Base-by-base conservation (phyloP, 2,329 filamentous ascomycete genomes). In the Trichophyton benhamiae region DNA sequence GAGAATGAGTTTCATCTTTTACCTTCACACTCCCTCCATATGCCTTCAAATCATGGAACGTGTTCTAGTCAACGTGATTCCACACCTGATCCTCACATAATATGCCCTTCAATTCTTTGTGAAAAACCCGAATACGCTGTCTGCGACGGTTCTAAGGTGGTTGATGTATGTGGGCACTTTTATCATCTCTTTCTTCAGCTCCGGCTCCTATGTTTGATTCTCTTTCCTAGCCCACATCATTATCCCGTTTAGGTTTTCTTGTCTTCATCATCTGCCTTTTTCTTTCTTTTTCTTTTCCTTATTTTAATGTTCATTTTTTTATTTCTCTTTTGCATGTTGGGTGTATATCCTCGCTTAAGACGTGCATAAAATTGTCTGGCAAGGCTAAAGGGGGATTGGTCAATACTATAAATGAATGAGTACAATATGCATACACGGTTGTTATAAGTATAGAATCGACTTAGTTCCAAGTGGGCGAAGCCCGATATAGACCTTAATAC, bases 331-430 rank as follows among this genome's bases (percentile, higher is more conserved):
- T 38, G 30, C 55, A 58, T 58, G 55, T 38, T 58, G 30, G 55
- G 55, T 58, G 55, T 58, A 58, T 38, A 27, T 44, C 27, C 27
- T 57, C 33, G 53, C 55, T 41, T n/a, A 41, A 30, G 33, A 58
- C 33, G 22, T 58, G 55, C 55, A 58, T 38, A 58, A 58, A 58
- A 58, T 58, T 33, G 30, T 38, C n/a, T 38, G 55, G 30, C 55
- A 17, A 33, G 49, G 49, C 27, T 53, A 41, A 58, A 25, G 20
- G 55, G 55, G 27, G 33, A 41, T 58, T 58, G 55, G 55, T 41
- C 38, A 41, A 38, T 38, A 13, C 33, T 38, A 13, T 44, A 58
- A 38, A 58, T 41, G 52, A 58, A 58, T 41, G 38, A 58, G 38
- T 58, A 58, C 22, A 58, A 17, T 20, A 38, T 20, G 38, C 55